Evolutionary conservation across 192 early-diverging fungal genomes (phyloP).

Genomic region (Coemansia guatemalensis): DNA sequence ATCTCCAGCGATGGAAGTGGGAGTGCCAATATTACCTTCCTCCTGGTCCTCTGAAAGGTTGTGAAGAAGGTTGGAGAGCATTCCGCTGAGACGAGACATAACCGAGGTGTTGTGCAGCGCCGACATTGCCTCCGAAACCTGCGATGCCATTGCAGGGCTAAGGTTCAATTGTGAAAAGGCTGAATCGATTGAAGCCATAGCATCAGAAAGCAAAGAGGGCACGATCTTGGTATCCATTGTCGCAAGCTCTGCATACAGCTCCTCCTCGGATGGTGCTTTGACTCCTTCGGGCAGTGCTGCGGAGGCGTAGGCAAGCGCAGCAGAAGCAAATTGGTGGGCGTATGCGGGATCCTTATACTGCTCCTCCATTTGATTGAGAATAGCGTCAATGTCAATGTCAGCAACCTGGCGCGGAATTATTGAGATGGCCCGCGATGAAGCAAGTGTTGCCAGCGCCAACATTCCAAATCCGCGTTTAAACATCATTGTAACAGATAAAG

Average conservation of each 20-base stretch:
- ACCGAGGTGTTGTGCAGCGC: conserved; percentile 8
- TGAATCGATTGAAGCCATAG: neutral
- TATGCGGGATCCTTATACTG: conserved; percentile 5
- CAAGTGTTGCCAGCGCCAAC: conserved; percentile 1
- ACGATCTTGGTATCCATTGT: neutral
- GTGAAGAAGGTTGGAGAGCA: neutral
- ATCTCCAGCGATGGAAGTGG: conserved; percentile 5
- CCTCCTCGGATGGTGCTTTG: neutral
- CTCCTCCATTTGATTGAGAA: neutral
- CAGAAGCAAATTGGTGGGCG: neutral
- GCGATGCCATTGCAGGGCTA: neutral
- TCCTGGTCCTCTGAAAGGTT: neutral
- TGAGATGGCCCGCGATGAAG: neutral
- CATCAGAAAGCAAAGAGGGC: conserved; percentile 1
- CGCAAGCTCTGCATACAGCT: conserved; percentile 7
- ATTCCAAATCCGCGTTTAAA: neutral
- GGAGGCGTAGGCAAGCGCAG: neutral
- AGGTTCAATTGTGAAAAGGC: neutral
- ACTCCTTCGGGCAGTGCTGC: neutral
- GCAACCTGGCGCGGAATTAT: neutral
- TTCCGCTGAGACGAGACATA: conserved; percentile 2
- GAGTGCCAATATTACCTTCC: conserved; percentile 10
- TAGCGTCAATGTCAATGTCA: neutral
- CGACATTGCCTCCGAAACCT: conserved; percentile 5
- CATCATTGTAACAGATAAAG: too few species aligned